phyloP scores from a whole-genome alignment of 345 rosid genomes.

The Bruguiera gymnorhiza region DNA sequence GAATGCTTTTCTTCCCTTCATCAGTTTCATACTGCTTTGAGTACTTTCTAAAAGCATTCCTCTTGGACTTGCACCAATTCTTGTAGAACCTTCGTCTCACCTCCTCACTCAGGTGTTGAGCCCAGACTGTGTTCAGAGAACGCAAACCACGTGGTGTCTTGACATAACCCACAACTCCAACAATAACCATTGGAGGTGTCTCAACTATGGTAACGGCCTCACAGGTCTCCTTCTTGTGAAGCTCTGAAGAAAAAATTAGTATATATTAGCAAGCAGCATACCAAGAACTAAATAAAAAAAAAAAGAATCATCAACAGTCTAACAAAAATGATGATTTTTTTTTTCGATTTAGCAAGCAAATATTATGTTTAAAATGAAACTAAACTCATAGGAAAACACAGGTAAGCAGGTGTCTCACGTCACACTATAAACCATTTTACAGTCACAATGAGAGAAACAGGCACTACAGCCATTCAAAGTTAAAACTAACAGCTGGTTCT shows the following conservation, averaged over 20 bases:
- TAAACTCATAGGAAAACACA: no score
- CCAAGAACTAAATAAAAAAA: background rate
- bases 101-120: conserved; percentile 86
- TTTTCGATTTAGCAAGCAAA: no score
- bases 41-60: conserved; percentile 79
- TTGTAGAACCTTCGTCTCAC: conserved; percentile 78
- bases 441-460: no score
- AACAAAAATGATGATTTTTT: no score
- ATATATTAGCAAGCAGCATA: background rate
- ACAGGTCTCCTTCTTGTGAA: conserved; percentile 91
- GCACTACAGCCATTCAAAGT: no score
- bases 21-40: conserved; percentile 54
- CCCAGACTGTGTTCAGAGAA: conserved; percentile 75
- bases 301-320: no score
- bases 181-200: conserved; percentile 79
- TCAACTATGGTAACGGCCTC: conserved; percentile 88
- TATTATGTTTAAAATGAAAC: no score
- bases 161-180: conserved; percentile 80
- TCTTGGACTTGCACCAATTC: conserved; percentile 86
- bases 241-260: conserved; percentile 38
- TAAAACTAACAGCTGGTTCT: no score
- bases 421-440: no score
- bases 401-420: no score
- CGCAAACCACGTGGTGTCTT: conserved; percentile 81
- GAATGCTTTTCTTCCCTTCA: conserved; percentile 63